Base-by-base conservation (phyloP, 2,329 filamentous ascomycete genomes). In the Fusarium sp. region DNA sequence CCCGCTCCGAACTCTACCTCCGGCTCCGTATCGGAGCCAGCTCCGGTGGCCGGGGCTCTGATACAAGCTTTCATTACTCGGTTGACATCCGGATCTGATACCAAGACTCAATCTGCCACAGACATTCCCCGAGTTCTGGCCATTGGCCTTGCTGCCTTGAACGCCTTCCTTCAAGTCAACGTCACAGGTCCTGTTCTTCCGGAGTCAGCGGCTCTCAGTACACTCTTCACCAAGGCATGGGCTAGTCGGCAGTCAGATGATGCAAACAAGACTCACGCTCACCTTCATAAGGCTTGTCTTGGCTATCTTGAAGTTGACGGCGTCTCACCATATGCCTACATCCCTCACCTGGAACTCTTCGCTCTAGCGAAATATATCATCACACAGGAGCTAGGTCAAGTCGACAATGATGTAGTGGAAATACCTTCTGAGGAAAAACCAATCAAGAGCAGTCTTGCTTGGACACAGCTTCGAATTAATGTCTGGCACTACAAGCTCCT, bases 121-220 rank as follows among this genome's bases (percentile, higher is more conserved):
- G 60, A 62, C 18, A 46, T 61, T 13, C 56, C 69, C 15, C 70
- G 74, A 22, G 63, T 74, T 15, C 70, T 81, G 2, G 69, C 76
- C 18, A 75, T 83, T 31, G 81, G 77, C 10, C 57, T 81, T 12
- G 81, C 81, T 44, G 79, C 81, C 4, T 86, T 97, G 15, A 88
- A 94, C 77, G 89, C 91, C 15, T 98, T 97, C 79, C 82, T 97
- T 20, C 95, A 98, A 80, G 90, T 90, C 2, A 97, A 94, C 79
- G 93, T 97, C 59, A 97, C 95, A 7, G 95, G 95, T 1, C 95
- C 95, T 2, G 91, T 94, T 1, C 84, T 97, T n/a, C 74, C 81
- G 0, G 69, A 75, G 42, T 56, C 73, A 45, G 45, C 65, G 36
- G 57, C 75, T 5, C 61, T 86, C n/a, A 79, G 83, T 36, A 66